Evolutionary conservation across 2,329 filamentous ascomycete species (phyloP), one percentile per base, ranked within the genome.

Genomic region (Botrytis tulipae): DNA sequence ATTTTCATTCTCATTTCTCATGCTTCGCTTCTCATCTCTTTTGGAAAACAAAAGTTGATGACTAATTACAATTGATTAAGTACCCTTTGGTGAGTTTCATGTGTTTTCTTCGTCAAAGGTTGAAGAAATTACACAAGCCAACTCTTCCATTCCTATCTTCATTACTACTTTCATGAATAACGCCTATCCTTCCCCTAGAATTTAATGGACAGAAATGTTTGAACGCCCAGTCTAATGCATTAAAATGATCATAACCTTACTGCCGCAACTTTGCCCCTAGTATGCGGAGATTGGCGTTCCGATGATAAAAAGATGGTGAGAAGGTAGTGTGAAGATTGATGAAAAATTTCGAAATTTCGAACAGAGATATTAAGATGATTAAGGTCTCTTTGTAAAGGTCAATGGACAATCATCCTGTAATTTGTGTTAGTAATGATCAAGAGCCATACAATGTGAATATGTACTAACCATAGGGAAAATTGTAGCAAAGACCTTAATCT

Each of bases 401-500:
- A 73, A 73, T 59, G 72, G 72, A n/a, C 72, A 73, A 48, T 73
- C 72, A 57, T 73, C 72, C 72, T 73, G n/a, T 70, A 29, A n/a
- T 22, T 44, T 6, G 8, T 46, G 37, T 73, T 66, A 73, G 68
- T 71, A n/a, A 59, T 29, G n/a, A 37, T 20, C 22, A 35, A 59
- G 46, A 35, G 18, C 25, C 5, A 54, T 25, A 16, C 18, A 10
- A 60, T 42, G 14, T 16, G 22, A 35, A 22, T 44, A 10, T 42
- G 46, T 25, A 73, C 91, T 83, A 84, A 97, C 95, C 92, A 92
- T 92, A 73, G 96, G 96, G 88, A 99, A 99, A 79, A 99, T 97
- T 42, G 94, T 98, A 59, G 96, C 96, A 84, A 98, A 99, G 78
- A 98, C 95, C 86, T 97, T 95, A 84, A 99, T 98, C 83, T 97